Conservation (phyloP, 176 grass and related monocot species). For the Elymus sibiricus region DNA sequence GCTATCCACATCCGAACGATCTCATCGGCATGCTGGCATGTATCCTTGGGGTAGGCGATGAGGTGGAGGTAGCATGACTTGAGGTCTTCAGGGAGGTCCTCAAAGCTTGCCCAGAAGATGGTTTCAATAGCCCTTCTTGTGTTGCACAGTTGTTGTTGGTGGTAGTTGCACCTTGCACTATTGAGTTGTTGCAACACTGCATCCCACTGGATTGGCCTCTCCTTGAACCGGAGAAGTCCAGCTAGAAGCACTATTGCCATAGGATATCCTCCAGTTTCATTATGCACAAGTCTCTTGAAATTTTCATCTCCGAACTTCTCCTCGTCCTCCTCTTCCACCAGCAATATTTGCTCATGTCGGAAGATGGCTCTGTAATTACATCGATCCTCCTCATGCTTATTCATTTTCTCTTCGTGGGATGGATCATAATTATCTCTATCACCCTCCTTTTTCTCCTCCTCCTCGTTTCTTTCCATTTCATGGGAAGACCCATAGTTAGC, state of each 20-base stretch:
- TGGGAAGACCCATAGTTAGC: too few relatives aligned
- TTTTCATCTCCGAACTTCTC: too few relatives aligned
- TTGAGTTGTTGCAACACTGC: not conserved
- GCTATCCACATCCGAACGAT: not conserved
- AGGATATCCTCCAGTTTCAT: not conserved
- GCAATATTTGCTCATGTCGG: too few relatives aligned
- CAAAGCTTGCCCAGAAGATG: not conserved
- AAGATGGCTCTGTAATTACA: too few relatives aligned
- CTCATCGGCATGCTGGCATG: not conserved
- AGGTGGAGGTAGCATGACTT: conserved; percentile 16
- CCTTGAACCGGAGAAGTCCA: not conserved
- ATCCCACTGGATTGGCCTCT: not conserved
- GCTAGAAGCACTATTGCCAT: conserved; percentile 15
- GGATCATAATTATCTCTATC: too few relatives aligned
- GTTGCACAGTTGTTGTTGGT: not conserved
- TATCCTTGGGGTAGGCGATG: not conserved
- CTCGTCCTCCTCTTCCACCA: too few relatives aligned
- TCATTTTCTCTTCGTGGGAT: too few relatives aligned
- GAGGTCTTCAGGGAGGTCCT: not conserved
- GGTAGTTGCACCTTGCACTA: not conserved
- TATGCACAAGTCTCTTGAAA: not conserved
- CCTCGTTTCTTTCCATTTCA: too few relatives aligned
- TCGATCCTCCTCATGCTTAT: too few relatives aligned
- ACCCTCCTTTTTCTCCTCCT: too few relatives aligned
- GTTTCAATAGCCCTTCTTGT: not conserved